Conservation (phyloP, 202 grass and related monocot species). For the Panicum hallii region DNA sequence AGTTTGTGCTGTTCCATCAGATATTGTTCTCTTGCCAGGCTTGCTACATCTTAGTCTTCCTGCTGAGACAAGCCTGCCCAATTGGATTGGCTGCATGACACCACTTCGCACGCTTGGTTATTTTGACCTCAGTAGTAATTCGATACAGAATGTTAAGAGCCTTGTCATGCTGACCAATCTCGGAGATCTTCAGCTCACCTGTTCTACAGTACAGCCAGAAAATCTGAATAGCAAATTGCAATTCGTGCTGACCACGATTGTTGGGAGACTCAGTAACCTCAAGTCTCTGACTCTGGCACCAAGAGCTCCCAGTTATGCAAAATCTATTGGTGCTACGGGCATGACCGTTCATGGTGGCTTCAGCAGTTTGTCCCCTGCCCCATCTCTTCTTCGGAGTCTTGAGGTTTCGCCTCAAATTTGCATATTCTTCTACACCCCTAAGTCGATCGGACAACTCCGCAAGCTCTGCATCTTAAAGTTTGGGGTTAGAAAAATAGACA, state of each 20-base stretch:
- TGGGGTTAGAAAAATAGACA: not conserved
- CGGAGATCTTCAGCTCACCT: not conserved
- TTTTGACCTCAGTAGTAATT: conserved; percentile 35
- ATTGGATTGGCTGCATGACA: not conserved
- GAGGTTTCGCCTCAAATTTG: not conserved
- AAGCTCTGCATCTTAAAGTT: conserved; percentile 30
- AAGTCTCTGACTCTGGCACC: not conserved
- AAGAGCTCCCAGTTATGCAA: not conserved
- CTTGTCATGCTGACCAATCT: conserved; percentile 7
- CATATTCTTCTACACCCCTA: not conserved
- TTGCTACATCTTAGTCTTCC: conserved; percentile 30
- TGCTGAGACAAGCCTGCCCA: not conserved
- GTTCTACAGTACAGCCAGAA: not conserved
- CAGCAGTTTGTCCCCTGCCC: not conserved
- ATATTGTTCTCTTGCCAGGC: not conserved
- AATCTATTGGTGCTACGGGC: not conserved
- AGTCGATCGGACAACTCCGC: not conserved
- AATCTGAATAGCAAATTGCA: not conserved
- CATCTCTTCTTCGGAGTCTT: not conserved
- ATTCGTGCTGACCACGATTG: not conserved
- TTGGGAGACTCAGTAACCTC: not conserved
- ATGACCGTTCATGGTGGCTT: not conserved
- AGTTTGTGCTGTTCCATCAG: conserved; percentile 22
- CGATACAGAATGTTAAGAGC: not conserved
- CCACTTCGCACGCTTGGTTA: conserved; percentile 6